Evolutionary conservation across 2,329 filamentous ascomycete genomes (phyloP).

Genomic region (Xylariaceae sp.): DNA sequence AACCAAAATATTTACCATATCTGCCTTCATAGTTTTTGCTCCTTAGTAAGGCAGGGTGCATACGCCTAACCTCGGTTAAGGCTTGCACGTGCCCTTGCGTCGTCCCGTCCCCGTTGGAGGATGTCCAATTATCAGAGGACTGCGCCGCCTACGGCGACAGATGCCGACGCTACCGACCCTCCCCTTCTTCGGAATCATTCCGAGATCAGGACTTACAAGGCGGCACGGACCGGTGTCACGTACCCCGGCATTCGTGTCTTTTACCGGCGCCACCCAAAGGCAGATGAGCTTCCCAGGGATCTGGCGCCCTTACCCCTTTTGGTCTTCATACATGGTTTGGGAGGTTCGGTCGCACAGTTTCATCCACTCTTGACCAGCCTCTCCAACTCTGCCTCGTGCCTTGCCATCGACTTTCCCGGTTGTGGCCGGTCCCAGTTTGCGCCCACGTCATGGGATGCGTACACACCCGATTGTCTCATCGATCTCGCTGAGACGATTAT

Average conservation of each 20-base stretch:
- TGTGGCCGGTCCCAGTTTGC: constrained; percentile 76
- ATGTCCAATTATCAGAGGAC: constrained; percentile 24
- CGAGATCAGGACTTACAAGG: constrained; percentile 65
- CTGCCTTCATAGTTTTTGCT: constrained; percentile 14
- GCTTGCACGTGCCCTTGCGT: constrained; percentile 19
- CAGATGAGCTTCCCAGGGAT: constrained; percentile 69
- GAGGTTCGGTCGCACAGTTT: constrained; percentile 89
- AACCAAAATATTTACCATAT: constrained; percentile 24
- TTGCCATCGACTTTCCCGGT: constrained; percentile 85
- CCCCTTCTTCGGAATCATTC: constrained; percentile 75
- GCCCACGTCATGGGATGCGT: constrained; percentile 68
- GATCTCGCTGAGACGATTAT: constrained; percentile 73
- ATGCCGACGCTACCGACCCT: constrained; percentile 60
- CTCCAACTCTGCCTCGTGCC: constrained; percentile 74
- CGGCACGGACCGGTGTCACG: constrained; percentile 53
- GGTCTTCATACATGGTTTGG: constrained; percentile 88
- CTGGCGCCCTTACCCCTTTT: constrained; percentile 74
- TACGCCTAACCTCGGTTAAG: constrained; percentile 20
- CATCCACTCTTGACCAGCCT: constrained; percentile 74
- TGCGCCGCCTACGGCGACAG: constrained; percentile 25
- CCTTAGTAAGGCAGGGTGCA: constrained; percentile 9
- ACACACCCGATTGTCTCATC: constrained; percentile 68
- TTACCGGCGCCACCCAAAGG: constrained; percentile 74
- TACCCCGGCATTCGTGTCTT: constrained; percentile 80
- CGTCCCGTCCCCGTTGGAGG: constrained; percentile 20